Conservation (phyloP, 495 filamentous ascomycete species). For the Penicillium longicatenatum region DNA sequence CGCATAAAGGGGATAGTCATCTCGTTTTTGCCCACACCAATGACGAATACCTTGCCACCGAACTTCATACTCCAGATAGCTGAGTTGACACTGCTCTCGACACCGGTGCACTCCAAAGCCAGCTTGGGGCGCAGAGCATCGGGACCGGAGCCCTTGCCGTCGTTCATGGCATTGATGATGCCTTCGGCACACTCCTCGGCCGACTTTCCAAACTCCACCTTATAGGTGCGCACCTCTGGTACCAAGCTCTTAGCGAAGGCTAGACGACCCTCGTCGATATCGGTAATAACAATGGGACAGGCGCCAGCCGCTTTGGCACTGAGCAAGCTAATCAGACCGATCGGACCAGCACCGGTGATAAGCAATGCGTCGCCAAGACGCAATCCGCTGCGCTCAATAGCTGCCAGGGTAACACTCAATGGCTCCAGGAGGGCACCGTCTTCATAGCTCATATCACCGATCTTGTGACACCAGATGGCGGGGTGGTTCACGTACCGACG, state of each 20-base stretch:
- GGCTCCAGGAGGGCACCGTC: slow-evolving; percentile 87
- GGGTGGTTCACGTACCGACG: slow-evolving; percentile 92
- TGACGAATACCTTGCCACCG: slow-evolving; percentile 91
- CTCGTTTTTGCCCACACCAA: slow-evolving; percentile 91
- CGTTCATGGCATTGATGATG: slow-evolving; percentile 58
- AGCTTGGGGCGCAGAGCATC: slow-evolving; percentile 75
- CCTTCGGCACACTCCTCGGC: slow-evolving; percentile 70
- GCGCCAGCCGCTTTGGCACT: slow-evolving; percentile 83
- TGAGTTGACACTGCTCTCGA: slow-evolving; percentile 82
- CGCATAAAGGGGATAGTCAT: slow-evolving; percentile 94
- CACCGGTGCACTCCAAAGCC: slow-evolving; percentile 86
- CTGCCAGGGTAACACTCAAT: slow-evolving; percentile 80
- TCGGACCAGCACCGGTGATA: slow-evolving; percentile 88
- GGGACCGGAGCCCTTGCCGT: slow-evolving; percentile 49
- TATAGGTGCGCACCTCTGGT: slow-evolving; percentile 72
- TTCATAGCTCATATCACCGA: slow-evolving; percentile 84
- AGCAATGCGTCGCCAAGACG: slow-evolving; percentile 80
- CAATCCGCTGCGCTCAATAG: slow-evolving; percentile 75
- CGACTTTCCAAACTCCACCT: slow-evolving; percentile 64
- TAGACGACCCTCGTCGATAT: slow-evolving; percentile 84
- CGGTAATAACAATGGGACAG: slow-evolving; percentile 84
- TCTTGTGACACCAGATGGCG: slow-evolving; percentile 91
- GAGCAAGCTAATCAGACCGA: slow-evolving; percentile 82
- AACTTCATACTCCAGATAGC: slow-evolving; percentile 90
- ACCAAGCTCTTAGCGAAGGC: slow-evolving; percentile 79